Evolutionary conservation across 1,139 yeast genomes (phyloP), one percentile per base, ranked within the genome.

Genomic region (Nakaseomyces delphensis): DNA sequence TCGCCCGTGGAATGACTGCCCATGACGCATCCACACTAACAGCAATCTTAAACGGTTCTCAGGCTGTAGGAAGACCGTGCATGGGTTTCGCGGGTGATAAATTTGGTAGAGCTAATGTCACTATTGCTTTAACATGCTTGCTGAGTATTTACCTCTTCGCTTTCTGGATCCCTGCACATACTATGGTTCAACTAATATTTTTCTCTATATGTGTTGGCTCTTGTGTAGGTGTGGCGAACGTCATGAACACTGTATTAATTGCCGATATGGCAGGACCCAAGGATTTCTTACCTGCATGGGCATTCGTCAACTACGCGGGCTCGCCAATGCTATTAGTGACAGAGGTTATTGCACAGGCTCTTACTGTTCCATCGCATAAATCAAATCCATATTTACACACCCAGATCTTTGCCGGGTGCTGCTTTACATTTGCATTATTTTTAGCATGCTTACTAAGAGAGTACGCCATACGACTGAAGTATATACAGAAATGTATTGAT

Each of bases 31-130:
- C 86, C 4, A 62, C 67, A 16, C 62, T 80, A 23, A 77, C 85
- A 3, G 79, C 86, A 0, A 59, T 79, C 6, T 64, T 81, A 52
- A 79, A 77, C 56, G 77, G 75, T 3, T 79, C 79, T 1, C 87
- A 81, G 59, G 62, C 70, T 3, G 49, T 82, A 11, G 91, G 91
- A 0, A 68, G 91, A 50, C 89, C 89, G 1, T 30, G 63, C 1
- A 66, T 79, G 58, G 91, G 93, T 0, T 45, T 66, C 4, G 31
- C 71, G 4, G 79, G 80, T 21, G 91, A 82, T 55, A 61, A 50
- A 25, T 58, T 67, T 38, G 91, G 93, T 1, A 66, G 86, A 46
- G 63, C 70, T 36, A 81, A 79, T 56, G 63, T 72, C 27, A 68
- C 80, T 0, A 51, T 65, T 10, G 38, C 55, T 3, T 47, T 65